Conservation (phyloP, 169 alveolate genomes). For the Condylostoma magnum region DNA sequence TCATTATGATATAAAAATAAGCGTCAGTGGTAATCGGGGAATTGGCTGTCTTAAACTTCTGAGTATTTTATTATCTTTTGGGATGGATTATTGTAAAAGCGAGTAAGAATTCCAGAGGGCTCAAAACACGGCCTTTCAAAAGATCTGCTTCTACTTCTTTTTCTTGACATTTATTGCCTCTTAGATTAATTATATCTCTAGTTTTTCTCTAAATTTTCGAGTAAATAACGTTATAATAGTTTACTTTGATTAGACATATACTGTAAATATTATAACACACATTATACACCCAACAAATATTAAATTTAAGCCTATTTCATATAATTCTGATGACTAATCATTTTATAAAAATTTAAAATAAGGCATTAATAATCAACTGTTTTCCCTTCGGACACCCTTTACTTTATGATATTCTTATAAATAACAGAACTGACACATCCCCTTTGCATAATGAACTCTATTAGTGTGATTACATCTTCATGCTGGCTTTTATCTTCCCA, state of each 20-base stretch:
- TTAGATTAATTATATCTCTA: no score
- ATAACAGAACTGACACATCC: neutral
- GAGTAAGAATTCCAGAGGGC: constrained; percentile 23
- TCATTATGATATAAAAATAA: constrained; percentile 67
- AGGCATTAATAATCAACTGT: no score
- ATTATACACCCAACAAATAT: no score
- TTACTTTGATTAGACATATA: no score
- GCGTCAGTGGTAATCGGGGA: constrained; percentile 69
- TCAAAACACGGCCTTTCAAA: neutral
- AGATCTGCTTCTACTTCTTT: constrained; percentile 5
- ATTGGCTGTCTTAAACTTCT: constrained; percentile 72
- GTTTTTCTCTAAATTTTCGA: no score
- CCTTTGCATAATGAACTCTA: neutral
- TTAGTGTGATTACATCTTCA: neutral
- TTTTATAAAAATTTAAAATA: no score
- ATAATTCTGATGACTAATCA: no score
- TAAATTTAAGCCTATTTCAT: no score
- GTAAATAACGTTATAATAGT: no score
- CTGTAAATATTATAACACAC: no score
- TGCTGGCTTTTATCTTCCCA: neutral
- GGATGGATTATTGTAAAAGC: neutral
- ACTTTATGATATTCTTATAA: neutral
- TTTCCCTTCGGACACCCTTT: neutral
- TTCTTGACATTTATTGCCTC: no score
- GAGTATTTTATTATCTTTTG: constrained; percentile 69